Conservation (phyloP, 106 monocot genomes). For the Dendrobium chrysotoxum region DNA sequence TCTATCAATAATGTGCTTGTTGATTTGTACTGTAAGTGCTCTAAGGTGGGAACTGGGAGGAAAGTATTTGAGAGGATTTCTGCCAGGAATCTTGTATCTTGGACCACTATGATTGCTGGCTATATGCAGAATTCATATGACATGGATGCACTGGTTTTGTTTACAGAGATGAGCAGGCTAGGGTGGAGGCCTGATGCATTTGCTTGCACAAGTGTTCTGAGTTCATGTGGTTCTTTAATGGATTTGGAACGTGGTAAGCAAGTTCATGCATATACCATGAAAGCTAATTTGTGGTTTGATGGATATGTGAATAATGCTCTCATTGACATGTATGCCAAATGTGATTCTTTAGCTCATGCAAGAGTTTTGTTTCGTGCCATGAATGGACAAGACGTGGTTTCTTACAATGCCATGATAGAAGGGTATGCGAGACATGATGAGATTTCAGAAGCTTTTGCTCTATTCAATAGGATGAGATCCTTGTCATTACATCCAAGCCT, state of each 20-base stretch:
- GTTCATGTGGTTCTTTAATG: conserved; percentile 63
- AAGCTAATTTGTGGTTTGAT: conserved; percentile 52
- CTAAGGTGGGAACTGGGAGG: conserved; percentile 29
- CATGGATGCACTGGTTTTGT: conserved; percentile 41
- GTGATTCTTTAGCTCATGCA: conserved; percentile 46
- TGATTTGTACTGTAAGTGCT: conserved; percentile 82
- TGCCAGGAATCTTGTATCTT: conserved; percentile 62
- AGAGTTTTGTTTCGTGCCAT: conserved; percentile 45
- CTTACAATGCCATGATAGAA: conserved; percentile 92
- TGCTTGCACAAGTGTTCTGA: conserved; percentile 71
- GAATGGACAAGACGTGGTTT: conserved; percentile 39
- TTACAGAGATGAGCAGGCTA: conserved; percentile 41
- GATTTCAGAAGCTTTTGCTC: conserved; percentile 26
- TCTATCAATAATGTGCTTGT: conserved; percentile 73
- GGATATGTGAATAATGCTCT: conserved; percentile 76
- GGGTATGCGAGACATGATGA: conserved; percentile 52
- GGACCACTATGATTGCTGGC: conserved; percentile 86
- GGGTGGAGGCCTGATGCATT: conserved; percentile 70
- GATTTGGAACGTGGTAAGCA: conserved; percentile 56
- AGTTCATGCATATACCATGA: conserved; percentile 61
- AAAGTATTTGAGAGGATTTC: conserved; percentile 54
- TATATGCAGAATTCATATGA: conserved; percentile 83
- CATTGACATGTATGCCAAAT: conserved; percentile 90
- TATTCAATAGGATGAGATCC: conserved; percentile 64
- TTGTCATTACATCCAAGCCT: conserved; percentile 32